phyloP scores from a whole-genome alignment of 805 yeast genomes.

The Starmerella sp. region DNA sequence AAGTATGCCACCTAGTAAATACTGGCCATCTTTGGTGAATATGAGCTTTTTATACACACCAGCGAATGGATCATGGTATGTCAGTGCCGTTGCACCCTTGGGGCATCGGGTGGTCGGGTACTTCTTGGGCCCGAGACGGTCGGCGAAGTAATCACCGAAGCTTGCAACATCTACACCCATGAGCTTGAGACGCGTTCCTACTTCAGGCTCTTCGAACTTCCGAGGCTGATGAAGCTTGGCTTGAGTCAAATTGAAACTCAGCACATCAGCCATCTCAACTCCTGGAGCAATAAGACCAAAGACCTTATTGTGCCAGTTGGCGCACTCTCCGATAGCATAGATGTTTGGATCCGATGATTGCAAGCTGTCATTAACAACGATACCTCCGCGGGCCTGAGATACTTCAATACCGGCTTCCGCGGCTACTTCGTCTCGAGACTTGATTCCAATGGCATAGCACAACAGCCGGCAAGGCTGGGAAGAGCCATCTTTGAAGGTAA shows the following conservation, averaged over 20 bases:
- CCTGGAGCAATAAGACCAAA: conserved; percentile 35
- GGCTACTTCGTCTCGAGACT: conserved; percentile 32
- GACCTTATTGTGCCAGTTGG: conserved; percentile 31
- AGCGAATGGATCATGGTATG: conserved; percentile 31
- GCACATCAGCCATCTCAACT: conserved; percentile 32
- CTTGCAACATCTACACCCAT: conserved; percentile 35
- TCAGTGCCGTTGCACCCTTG: conserved; percentile 23
- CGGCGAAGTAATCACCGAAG: conserved; percentile 33
- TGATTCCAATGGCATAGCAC: conserved; percentile 31
- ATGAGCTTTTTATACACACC: conserved; percentile 30
- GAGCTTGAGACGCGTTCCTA: conserved; percentile 31
- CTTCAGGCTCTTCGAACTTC: conserved; percentile 29
- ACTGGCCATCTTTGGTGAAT: conserved; percentile 30
- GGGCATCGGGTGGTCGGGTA: conserved; percentile 21
- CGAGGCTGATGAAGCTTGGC: conserved; percentile 28
- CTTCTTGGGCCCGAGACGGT: conserved; percentile 30
- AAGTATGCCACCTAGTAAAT: conserved; percentile 32
- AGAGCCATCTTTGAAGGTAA: conserved; percentile 27
- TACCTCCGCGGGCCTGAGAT: conserved; percentile 27
- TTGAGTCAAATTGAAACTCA: conserved; percentile 31
- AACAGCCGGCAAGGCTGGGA: conserved; percentile 29
- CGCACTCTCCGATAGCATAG: conserved; percentile 33
- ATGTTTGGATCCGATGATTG: conserved; percentile 26
- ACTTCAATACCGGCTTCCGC: conserved; percentile 19
- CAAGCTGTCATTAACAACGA: conserved; percentile 26